Base-by-base conservation (phyloP, 805 yeast species). In the Lachancea fermentati region DNA sequence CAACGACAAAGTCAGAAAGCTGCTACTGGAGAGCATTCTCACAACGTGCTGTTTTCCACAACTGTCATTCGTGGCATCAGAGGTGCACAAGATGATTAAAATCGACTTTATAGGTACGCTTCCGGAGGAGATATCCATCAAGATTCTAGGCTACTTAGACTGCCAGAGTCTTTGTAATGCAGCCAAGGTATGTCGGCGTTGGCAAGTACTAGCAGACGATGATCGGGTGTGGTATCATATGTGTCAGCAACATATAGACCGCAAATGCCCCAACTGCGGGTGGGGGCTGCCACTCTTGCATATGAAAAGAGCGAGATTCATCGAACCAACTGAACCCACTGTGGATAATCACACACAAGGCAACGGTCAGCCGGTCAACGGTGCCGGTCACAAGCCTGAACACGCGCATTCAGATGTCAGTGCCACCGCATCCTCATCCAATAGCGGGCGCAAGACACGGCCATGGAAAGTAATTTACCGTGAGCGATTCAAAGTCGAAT, bases 251-350 rank as follows among this genome's bases (percentile, higher is more conserved):
- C 98, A 93, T 62, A 93, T 93, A 41, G 98, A 93, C 65, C 74
- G 95, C 45, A 93, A 93, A 62, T 93, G 98, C 66, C 95, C 96
- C 30, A 86, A 86, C 57, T 93, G 98, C 66, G 98, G 98, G 12
- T 93, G 98, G 98, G 98, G 98, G 4, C 71, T 93, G 48, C 98
- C 98, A 2, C 67, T 93, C 44, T 76, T 93, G 78, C 96, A 88
- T 55, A 86, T 88, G 79, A 84, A 81, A 58, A 71, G 83, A 40
- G 82, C 81, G 1, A 63, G 84, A 45, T 44, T 39, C 38, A 39
- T 39, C 19, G 51, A 54, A 12, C 42, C 39, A 24, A 33, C 33
- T 7, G 36, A 31, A 15, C 19, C 32, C 7, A 25, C 30, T 16
- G 25, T 36, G 18, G 18, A 30, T 12, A 39, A 38, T 30, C 11